Evolutionary conservation across 495 filamentous ascomycete species (phyloP), one percentile per base, ranked within the genome.

Genomic region (Lophium mytilinum): DNA sequence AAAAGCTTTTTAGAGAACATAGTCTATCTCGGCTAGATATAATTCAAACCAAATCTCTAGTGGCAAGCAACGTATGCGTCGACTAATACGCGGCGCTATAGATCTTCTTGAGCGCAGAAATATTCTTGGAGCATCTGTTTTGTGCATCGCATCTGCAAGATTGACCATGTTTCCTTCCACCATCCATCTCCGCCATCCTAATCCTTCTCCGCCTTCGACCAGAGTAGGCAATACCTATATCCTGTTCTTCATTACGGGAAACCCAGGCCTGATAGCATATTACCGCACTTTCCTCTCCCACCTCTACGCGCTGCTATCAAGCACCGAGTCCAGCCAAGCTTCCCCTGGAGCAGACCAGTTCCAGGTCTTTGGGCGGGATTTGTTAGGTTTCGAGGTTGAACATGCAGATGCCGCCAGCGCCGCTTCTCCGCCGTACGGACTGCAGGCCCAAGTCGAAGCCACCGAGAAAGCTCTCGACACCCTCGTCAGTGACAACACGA

Each of bases 241-340:
- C 51, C 72, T 85, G 39, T 84, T 79, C 73, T 88, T 94, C 69
- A 81, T 96, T 40, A 76, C 89, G 30, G 92, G 92, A 14, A 96
- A 96, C 58, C 92, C 92, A 9, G 92, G 92, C 0, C 72, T 95
- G 36, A 83, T 95, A 45, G 73, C 72, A 34, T 96, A 90, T 75
- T 97, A 96, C 71, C 68, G 76, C 37, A 75, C 79, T 1, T 96
- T 94, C 69, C 75, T 89, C 19, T 82, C 70, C 45, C 70, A 73
- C 21, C 70, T 85, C 4, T 68, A 72, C 42, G 35, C 7, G n/a
- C 51, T 68, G 8, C 61, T 78, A 9, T 35, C 37, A 10, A 47
- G 43, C 5, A 49, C 40, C 6, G 36, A 52, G 33, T 9, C 37
- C 42, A 15, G 18, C n/a, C 19, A 30, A 6, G 24, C 66, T 68